Percentiles rank a stretch among this genome's conserved stretches.
These are phyloP conservation scores for Metarhizium rileyi DNA, from an alignment of 2,329 filamentous ascomycete genomes.

Conservation along the genomic window DNA sequence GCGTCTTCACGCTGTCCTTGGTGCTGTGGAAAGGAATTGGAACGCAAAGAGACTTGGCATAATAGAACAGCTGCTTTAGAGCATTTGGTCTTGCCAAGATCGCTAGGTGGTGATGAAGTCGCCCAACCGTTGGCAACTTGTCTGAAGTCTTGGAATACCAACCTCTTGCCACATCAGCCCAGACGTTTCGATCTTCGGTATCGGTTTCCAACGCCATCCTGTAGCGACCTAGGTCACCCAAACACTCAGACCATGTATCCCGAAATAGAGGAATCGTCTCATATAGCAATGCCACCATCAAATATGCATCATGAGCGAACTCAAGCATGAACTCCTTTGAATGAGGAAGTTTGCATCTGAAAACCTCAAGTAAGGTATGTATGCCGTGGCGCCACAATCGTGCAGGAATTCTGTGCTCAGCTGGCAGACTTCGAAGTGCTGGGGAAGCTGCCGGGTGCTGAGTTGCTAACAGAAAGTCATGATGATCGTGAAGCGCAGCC, in stretches of 20 bases:
- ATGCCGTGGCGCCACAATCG: conserved; percentile 94
- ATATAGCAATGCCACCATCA: conserved; percentile 77
- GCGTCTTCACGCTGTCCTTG: conserved; percentile 57
- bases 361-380: conserved; percentile 69
- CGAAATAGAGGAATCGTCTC: conserved; percentile 78
- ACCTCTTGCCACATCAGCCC: conserved; percentile 67
- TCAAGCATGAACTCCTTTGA: conserved; percentile 83
- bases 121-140: conserved; percentile 61
- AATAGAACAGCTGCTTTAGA: conserved; percentile 63
- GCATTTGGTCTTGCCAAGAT: conserved; percentile 63
- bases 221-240: conserved; percentile 78
- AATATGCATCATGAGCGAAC: conserved; percentile 83
- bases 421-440: conserved; percentile 57
- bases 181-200: conserved; percentile 63
- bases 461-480: conserved; percentile 77
- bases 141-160: conserved; percentile 85
- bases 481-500: conserved; percentile 71
- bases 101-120: conserved; percentile 82
- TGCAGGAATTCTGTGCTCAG: conserved; percentile 84
- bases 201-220: conserved; percentile 85
- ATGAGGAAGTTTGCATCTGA: conserved; percentile 63
- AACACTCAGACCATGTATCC: conserved; percentile 88
- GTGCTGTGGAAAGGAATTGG: conserved; percentile 57
- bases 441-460: conserved; percentile 73
- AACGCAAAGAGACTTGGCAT: conserved; percentile 61